Evolutionary conservation across 1,284 basidiomycete genomes (phyloP).

Genomic region (Athelia psychrophila): DNA sequence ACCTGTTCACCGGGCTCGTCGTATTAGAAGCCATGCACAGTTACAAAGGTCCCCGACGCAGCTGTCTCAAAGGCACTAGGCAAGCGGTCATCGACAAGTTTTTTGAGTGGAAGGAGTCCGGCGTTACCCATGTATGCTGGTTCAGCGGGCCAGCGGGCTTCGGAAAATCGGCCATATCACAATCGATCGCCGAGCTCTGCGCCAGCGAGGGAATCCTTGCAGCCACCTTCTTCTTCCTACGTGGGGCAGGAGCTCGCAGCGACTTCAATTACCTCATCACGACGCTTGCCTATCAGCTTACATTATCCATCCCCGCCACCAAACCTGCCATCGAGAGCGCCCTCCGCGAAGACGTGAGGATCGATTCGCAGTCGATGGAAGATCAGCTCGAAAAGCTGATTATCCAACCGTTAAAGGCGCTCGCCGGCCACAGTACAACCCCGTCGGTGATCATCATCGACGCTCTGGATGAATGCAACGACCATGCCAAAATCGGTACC

Average conservation of each 20-base stretch:
- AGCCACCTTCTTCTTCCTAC: background rate
- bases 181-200: background rate
- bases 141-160: background rate
- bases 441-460: background rate
- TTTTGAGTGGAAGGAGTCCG: background rate
- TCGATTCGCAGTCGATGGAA: background rate
- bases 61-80: background rate
- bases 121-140: background rate
- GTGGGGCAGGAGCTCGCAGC: background rate
- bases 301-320: background rate
- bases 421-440: background rate
- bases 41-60: background rate
- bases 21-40: background rate
- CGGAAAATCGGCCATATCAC: background rate
- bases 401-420: background rate
- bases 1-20: background rate
- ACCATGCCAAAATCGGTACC: background rate
- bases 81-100: background rate
- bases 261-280: background rate
- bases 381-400: background rate
- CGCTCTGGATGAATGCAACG: background rate
- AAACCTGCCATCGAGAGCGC: background rate
- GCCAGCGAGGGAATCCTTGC: background rate
- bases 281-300: background rate
- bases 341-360: background rate